A percentile compares a stretch with the other conserved stretches of the same genome.
Conservation (phyloP, 192 early-diverging fungal species). For the Coemansia sp. region DNA sequence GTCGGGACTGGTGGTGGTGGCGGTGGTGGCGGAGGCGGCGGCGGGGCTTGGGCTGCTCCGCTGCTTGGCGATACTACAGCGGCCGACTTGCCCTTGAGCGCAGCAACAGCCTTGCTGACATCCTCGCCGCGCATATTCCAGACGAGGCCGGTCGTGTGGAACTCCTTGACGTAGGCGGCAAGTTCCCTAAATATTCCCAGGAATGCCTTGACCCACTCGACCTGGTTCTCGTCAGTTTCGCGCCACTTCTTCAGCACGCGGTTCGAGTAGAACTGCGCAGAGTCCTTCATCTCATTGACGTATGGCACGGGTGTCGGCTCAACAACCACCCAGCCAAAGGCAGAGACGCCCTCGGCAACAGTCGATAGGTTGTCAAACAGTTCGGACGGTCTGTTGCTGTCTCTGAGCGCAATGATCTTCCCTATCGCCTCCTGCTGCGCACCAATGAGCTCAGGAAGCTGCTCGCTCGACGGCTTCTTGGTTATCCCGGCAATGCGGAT, state of each 20-base stretch:
- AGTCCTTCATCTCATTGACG: constrained; percentile 85
- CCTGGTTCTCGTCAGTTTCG: constrained; percentile 83
- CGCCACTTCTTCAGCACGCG: constrained; percentile 87
- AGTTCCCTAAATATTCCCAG: constrained; percentile 71
- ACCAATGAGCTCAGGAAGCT: constrained; percentile 65
- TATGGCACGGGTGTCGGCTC: constrained; percentile 86
- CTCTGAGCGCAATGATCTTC: constrained; percentile 66
- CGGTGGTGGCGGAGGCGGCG: constrained; percentile 56
- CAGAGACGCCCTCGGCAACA: constrained; percentile 86
- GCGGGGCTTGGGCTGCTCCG: neutral
- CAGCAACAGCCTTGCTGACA: constrained; percentile 18
- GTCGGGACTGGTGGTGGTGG: constrained; percentile 58
- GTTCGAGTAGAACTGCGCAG: constrained; percentile 90
- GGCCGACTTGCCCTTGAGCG: constrained; percentile 35
- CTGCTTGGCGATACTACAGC: neutral
- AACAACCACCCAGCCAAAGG: constrained; percentile 89
- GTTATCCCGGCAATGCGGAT: constrained; percentile 68
- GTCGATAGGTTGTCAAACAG: constrained; percentile 79
- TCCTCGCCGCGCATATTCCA: constrained; percentile 88
- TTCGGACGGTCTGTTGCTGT: constrained; percentile 74
- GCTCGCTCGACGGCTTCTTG: constrained; percentile 72
- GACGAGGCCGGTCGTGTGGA: constrained; percentile 82
- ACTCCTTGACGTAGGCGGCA: constrained; percentile 83
- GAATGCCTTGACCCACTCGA: constrained; percentile 83
- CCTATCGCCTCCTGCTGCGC: constrained; percentile 70